These are phyloP conservation scores for Colletotrichum musicola DNA, from an alignment of 2,329 filamentous ascomycete species.

Conservation along the genomic window DNA sequence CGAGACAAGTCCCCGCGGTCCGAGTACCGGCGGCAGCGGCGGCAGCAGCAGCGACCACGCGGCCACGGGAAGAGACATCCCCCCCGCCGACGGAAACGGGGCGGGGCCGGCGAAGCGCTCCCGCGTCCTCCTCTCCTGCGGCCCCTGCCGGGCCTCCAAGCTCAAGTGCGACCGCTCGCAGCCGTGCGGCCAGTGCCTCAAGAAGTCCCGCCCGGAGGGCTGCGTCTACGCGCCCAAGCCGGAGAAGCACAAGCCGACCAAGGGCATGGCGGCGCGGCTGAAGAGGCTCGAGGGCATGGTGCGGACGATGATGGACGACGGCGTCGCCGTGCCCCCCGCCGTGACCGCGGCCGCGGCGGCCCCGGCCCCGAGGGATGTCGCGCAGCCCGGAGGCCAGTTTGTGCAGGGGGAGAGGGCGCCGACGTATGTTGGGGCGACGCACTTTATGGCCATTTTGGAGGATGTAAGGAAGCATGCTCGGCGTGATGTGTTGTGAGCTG, in stretches of 20 bases:
- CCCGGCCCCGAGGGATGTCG: conserved; percentile 25
- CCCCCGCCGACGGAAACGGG: not conserved
- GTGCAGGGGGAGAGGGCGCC: conserved; percentile 57
- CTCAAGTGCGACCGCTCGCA: conserved; percentile 67
- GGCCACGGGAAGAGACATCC: not conserved
- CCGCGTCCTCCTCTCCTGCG: conserved; percentile 65
- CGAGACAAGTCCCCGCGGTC: not conserved
- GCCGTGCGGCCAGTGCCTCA: conserved; percentile 66
- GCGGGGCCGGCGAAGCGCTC: conserved; percentile 54
- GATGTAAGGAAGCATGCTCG: conserved; percentile 57
- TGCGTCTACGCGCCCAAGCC: conserved; percentile 65
- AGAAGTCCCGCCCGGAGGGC: conserved; percentile 58
- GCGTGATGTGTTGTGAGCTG: not conserved
- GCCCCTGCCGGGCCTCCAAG: conserved; percentile 65
- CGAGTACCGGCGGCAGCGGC: not conserved
- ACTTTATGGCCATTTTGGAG: conserved; percentile 71
- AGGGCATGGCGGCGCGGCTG: conserved; percentile 66
- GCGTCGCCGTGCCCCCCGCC: conserved; percentile 6
- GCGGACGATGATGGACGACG: conserved; percentile 64
- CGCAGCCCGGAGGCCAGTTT: conserved; percentile 54
- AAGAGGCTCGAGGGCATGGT: conserved; percentile 70
- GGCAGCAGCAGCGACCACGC: conserved; percentile 5
- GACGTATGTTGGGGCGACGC: conserved; percentile 70
- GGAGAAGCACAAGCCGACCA: conserved; percentile 54
- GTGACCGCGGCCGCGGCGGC: not conserved